Conservation (phyloP, 2,329 filamentous ascomycete genomes). For the Trichoderma koningii region DNA sequence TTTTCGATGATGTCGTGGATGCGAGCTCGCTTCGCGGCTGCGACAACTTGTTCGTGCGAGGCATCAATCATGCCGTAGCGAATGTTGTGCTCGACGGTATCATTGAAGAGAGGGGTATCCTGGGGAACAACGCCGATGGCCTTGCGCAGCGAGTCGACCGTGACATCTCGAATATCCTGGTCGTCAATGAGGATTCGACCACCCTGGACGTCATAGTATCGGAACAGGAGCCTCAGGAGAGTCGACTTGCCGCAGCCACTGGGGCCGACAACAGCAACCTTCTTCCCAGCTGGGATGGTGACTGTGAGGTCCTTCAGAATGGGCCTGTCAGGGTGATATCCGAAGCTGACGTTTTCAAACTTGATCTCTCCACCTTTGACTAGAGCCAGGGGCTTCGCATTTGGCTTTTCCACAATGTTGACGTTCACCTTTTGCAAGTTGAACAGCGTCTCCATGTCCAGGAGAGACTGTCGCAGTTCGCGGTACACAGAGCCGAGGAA, state of each 20-base stretch:
- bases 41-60: conserved; percentile 68
- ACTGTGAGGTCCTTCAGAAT: conserved; percentile 84
- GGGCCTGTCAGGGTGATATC: conserved; percentile 81
- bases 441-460: conserved; percentile 99
- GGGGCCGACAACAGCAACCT: conserved; percentile 92
- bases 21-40: conserved; percentile 77
- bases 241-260: conserved; percentile 97
- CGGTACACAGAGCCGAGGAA: conserved; percentile 98
- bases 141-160: conserved; percentile 76
- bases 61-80: conserved; percentile 85
- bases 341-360: conserved; percentile 94
- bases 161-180: conserved; percentile 85
- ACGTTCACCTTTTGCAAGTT: conserved; percentile 97
- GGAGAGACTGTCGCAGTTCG: conserved; percentile 86
- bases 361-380: conserved; percentile 81
- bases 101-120: conserved; percentile 96
- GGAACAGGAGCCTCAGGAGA: conserved; percentile 84
- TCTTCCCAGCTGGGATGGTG: conserved; percentile 92
- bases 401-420: conserved; percentile 72
- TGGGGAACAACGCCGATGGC: conserved; percentile 95
- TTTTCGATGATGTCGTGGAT: conserved; percentile 79
- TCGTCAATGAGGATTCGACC: conserved; percentile 90
- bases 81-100: conserved; percentile 94
- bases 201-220: conserved; percentile 85
- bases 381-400: conserved; percentile 73